phyloP scores from a whole-genome alignment of 768 basidiomycete genomes.

The Flagelloscypha sp. region DNA sequence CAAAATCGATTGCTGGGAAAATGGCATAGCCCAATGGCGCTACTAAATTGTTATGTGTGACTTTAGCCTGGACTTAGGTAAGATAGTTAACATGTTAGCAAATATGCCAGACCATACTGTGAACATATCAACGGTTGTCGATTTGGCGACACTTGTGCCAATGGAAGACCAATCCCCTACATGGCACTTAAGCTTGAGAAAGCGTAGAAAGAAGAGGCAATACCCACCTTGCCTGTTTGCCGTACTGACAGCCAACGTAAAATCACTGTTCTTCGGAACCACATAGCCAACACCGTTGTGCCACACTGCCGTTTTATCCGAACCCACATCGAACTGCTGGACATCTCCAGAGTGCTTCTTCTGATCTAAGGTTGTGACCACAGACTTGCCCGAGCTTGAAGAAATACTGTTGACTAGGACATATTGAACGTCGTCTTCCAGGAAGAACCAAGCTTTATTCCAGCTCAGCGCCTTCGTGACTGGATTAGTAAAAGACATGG shows the following conservation, averaged over 20 bases:
- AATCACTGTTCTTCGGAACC: constrained; percentile 33
- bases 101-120: constrained; percentile 61
- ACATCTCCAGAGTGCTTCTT: constrained; percentile 37
- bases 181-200: constrained; percentile 17
- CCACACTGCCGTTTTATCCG: constrained; percentile 42
- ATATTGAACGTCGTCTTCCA: constrained; percentile 52
- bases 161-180: constrained; percentile 48
- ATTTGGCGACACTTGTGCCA: constrained; percentile 53
- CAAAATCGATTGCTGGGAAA: constrained; percentile 40
- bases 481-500: constrained; percentile 64
- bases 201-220: too few relatives aligned
- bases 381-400: constrained; percentile 35
- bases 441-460: constrained; percentile 72
- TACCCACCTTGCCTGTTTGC: too few relatives aligned
- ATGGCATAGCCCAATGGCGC: constrained; percentile 42
- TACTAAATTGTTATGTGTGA: constrained; percentile 15
- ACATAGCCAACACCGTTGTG: constrained; percentile 60
- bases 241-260: constrained; percentile 25
- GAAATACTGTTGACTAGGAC: constrained; percentile 50
- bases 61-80: constrained; percentile 33
- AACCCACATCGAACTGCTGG: constrained; percentile 28
- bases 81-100: too few relatives aligned
- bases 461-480: constrained; percentile 42
- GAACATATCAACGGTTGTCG: constrained; percentile 51
- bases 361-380: constrained; percentile 65